A percentile compares a stretch with the other conserved stretches of the same genome.
phyloP scores from a whole-genome alignment of 2,329 filamentous ascomycete genomes.

The Colletotrichum navitas region DNA sequence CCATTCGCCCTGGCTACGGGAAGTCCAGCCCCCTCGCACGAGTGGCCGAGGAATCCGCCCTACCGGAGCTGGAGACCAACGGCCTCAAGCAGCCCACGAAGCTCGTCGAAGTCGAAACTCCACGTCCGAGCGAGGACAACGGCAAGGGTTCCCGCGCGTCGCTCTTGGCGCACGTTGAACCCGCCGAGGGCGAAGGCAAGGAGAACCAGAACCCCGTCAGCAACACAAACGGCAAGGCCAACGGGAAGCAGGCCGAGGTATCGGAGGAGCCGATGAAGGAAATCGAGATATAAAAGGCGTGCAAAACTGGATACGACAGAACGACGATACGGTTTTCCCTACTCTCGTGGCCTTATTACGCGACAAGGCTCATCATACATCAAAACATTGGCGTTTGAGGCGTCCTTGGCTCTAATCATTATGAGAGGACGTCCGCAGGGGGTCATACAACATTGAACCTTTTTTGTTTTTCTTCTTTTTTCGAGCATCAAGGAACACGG shows the following conservation, averaged over 20 bases:
- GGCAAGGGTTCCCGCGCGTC: constrained; percentile 49
- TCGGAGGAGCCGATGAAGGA: constrained; percentile 70
- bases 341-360: constrained; percentile 39
- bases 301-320: constrained; percentile 46
- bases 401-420: constrained; percentile 42
- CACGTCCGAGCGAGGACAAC: constrained; percentile 61
- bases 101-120: constrained; percentile 69
- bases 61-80: constrained; percentile 53
- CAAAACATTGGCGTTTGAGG: constrained; percentile 43
- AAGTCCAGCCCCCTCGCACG: constrained; percentile 80
- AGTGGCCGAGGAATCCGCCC: constrained; percentile 76
- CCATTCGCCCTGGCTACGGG: constrained; percentile 71
- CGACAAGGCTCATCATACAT: constrained; percentile 40
- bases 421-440: constrained; percentile 40
- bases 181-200: constrained; percentile 56
- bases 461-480: constrained; percentile 26
- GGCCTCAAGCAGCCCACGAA: constrained; percentile 60
- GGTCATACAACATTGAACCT: constrained; percentile 42
- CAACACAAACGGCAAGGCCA: constrained; percentile 57
- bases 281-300: constrained; percentile 67
- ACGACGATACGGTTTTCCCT: constrained; percentile 45
- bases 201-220: constrained; percentile 48
- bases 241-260: constrained; percentile 57
- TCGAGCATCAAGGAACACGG: constrained; percentile 41
- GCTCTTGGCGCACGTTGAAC: constrained; percentile 52